Evolutionary conservation across 441 rosid species (phyloP).

Genomic region (Lepidium campestre): DNA sequence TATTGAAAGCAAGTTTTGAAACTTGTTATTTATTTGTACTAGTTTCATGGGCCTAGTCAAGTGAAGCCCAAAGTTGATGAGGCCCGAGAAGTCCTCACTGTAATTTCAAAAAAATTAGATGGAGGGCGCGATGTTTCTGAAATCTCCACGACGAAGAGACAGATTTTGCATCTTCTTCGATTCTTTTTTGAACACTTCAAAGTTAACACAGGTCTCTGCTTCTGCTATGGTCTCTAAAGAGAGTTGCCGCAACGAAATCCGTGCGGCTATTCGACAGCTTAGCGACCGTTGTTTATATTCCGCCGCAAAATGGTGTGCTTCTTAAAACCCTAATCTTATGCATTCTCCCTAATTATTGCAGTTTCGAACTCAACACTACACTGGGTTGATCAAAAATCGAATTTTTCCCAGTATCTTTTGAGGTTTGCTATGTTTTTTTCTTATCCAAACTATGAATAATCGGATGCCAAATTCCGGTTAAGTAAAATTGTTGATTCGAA

Average conservation of each 20-base stretch:
- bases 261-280: slow-evolving; percentile 76
- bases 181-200: not conserved
- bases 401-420: not conserved
- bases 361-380: not conserved
- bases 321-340: slow-evolving; percentile 41
- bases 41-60: not conserved
- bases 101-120: slow-evolving; percentile 18
- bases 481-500: not conserved
- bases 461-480: not conserved
- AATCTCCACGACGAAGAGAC: slow-evolving; percentile 7
- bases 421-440: not conserved
- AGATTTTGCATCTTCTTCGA: slow-evolving; percentile 10
- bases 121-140: slow-evolving; percentile 18
- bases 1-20: not conserved
- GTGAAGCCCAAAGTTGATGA: not conserved
- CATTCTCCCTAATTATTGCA: not conserved
- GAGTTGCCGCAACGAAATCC: slow-evolving; percentile 68
- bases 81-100: not conserved
- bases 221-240: slow-evolving; percentile 72
- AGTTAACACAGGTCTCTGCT: not conserved
- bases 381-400: not conserved
- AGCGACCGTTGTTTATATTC: slow-evolving; percentile 78
- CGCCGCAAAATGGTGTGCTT: slow-evolving; percentile 74
- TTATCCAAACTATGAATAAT: not conserved
- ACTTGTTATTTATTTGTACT: not conserved